Evolutionary conservation across 2,329 filamentous ascomycete species (phyloP).

Genomic region (Monosporascus sp.): DNA sequence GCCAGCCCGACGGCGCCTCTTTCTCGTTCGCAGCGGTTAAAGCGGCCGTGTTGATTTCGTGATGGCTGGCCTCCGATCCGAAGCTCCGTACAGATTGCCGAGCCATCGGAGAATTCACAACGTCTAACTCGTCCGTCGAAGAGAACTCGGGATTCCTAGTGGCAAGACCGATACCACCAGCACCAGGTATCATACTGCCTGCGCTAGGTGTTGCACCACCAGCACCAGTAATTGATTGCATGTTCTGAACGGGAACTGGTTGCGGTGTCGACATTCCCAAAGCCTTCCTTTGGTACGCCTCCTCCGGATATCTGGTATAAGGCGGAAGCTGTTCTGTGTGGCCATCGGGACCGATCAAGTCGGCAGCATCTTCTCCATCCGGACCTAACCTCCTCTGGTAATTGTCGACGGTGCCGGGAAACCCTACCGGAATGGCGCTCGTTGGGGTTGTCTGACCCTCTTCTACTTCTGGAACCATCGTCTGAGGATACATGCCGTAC

Average conservation of each 20-base stretch:
- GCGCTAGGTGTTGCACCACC: conserved; percentile 14
- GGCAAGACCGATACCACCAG: conserved; percentile 55
- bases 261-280: conserved; percentile 23
- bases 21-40: conserved; percentile 42
- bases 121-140: conserved; percentile 48
- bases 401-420: conserved; percentile 58
- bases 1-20: conserved; percentile 42
- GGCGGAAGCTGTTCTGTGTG: conserved; percentile 89
- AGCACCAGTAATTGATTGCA: conserved; percentile 11
- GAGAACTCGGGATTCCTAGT: conserved; percentile 59
- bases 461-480: conserved; percentile 54
- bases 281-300: conserved; percentile 54
- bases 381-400: conserved; percentile 72
- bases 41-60: conserved; percentile 49
- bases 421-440: conserved; percentile 62
- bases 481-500: conserved; percentile 82
- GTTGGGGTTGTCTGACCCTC: conserved; percentile 25
- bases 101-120: conserved; percentile 36
- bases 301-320: conserved; percentile 84
- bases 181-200: conserved; percentile 40
- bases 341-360: conserved; percentile 80
- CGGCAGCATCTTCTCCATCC: conserved; percentile 79
- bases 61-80: conserved; percentile 44
- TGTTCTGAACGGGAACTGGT: conserved; percentile 1
- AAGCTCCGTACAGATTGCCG: conserved; percentile 48